Evolutionary conservation across 1,284 basidiomycete species (phyloP), one percentile per base, ranked within the genome.

Genomic region (Boletus holoroseus): DNA sequence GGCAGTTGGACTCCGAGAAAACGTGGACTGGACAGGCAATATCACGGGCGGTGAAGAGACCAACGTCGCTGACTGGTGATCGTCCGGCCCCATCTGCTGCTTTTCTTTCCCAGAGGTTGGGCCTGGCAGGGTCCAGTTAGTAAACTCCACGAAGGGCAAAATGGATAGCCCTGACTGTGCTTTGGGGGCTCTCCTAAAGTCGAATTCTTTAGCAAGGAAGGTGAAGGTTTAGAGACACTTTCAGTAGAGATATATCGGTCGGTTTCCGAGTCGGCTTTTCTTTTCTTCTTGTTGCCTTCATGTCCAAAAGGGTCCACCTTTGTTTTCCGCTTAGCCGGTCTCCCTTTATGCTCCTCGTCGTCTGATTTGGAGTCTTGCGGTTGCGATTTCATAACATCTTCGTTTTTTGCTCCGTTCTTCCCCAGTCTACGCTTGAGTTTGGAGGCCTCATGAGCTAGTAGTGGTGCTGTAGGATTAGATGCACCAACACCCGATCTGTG

Each of bases 401-500:
- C 52, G n/a, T 76, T 73, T 62, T 81, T 84, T 53, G 73, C 71
- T 39, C 70, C 60, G 48, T 67, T 76, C 42, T 76, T 78, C 26
- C 71, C 63, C 5, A 88, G 73, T 56, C 76, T 79, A 48, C 73
- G 72, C 61, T 79, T 82, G 44, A 82, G 74, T 57, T 72, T 78
- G 40, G 71, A 77, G 43, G 72, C 73, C 55, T 77, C 83, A 46
- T 73, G 71, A 38, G 70, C 70, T 32, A 71, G 62, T 54, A 44
- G 71, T 37, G 71, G 64, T 15, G 63, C 66, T 42, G 76, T 77
- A 15, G 82, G 77, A 26, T 80, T 68, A 34, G 77, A 62, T 37
- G 82, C 82, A 32, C 85, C 85, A 11, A 89, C 84, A 52, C 85
- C 85, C 50, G 88, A 69, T 60, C 85, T 88, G 47, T 39, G 51